Evolutionary conservation across 2,329 filamentous ascomycete genomes (phyloP), one percentile per base, ranked within the genome.

Genomic region (Hirsutella rhossiliensis): DNA sequence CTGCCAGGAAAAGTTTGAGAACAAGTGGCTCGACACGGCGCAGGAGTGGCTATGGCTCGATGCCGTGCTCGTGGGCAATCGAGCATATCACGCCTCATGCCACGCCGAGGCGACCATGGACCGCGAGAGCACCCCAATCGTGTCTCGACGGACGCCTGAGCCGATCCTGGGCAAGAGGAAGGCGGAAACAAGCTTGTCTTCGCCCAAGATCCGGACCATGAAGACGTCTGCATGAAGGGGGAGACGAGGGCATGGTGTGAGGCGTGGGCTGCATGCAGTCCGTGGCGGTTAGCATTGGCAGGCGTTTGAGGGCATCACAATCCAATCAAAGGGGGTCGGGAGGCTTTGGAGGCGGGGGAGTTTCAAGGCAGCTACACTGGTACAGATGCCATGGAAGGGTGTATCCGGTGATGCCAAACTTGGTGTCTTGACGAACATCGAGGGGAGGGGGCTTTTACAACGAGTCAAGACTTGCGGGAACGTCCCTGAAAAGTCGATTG

Each of bases 21-120:
- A 85, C 51, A 84, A 84, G 51, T 97, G 88, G 84, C 80, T 90
- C 7, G 87, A 94, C 54, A 87, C 94, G 49, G 85, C 84, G 17
- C 88, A 97, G 62, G 90, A 98, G 57, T 97, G 89, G 76, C 90
- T 98, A 36, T 97, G 92, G 86, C 82, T 87, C 62, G 90, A 98
- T 62, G 86, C 90, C 1, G 72, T 85, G 42, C 76, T 82, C 50
- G 78, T 94, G 28, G 85, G 84, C 31, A 78, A 75, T 45, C 80
- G 87, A 49, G 83, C 92, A 15, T 97, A 87, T 56, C 92, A 98
- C 62, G 87, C 83, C 11, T 94, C 81, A 44, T 98, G 92, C 60
- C 87, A 90, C 60, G 77, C 79, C 17, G 90, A 96, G 64, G 84
- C 86, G 29, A 83, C 76, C 31, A 82, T 79, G 56, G 80, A 83